Evolutionary conservation across 257 asterid species (phyloP).

Genomic region (Pogostemon cablin): DNA sequence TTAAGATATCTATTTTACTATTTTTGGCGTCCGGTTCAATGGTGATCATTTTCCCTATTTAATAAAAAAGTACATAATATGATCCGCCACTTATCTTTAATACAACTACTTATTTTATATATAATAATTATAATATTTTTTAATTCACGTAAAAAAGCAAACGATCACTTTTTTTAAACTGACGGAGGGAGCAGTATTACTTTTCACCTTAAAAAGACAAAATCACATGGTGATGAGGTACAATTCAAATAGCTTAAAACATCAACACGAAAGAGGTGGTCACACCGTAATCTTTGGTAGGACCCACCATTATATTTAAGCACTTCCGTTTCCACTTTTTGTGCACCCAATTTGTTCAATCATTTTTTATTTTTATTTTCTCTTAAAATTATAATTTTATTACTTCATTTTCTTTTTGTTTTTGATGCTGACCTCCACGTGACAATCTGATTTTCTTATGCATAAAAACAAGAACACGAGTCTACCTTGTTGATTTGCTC

Average conservation of each 20-base stretch:
- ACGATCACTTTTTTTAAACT: too few species aligned
- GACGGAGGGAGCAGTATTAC: too few species aligned
- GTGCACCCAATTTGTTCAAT: constrained; percentile 25
- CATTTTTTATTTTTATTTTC: too few species aligned
- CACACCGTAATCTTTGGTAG: constrained; percentile 23
- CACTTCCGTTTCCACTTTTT: constrained; percentile 38
- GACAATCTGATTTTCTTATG: neutral
- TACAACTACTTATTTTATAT: too few species aligned
- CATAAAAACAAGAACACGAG: neutral
- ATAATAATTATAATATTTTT: too few species aligned
- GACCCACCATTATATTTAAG: constrained; percentile 38
- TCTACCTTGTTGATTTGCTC: neutral
- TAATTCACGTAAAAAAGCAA: too few species aligned
- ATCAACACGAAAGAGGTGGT: constrained; percentile 29
- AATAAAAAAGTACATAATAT: too few species aligned
- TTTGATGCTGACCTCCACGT: constrained; percentile 45
- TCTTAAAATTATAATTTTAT: neutral
- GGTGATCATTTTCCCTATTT: too few species aligned
- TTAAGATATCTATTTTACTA: too few species aligned
- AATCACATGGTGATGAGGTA: neutral
- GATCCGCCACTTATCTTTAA: too few species aligned
- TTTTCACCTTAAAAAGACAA: too few species aligned
- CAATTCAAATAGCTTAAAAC: constrained; percentile 29
- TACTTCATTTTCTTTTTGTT: neutral
- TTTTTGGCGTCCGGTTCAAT: too few species aligned